Percentiles rank a stretch among this genome's conserved stretches.
phyloP scores from a whole-genome alignment of 768 basidiomycete genomes.

The Nevesoporus exiguus region DNA sequence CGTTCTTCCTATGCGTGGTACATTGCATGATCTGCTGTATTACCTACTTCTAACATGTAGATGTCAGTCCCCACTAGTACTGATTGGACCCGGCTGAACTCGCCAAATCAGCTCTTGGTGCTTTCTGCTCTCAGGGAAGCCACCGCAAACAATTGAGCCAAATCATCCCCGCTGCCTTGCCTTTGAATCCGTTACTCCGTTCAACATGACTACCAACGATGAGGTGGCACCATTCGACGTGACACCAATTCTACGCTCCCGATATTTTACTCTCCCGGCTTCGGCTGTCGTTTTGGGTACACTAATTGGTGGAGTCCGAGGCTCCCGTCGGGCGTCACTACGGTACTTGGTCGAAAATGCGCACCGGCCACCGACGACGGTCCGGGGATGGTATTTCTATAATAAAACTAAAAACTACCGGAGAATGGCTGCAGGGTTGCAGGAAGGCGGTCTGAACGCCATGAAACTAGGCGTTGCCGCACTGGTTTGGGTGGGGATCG shows the following conservation, averaged over 20 bases:
- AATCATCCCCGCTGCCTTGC: neutral
- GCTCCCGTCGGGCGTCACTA: constrained; percentile 65
- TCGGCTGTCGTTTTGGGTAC: constrained; percentile 59
- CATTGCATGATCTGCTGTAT: too few species aligned
- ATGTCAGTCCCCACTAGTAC: too few species aligned
- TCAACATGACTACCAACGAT: constrained; percentile 17
- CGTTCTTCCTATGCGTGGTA: neutral
- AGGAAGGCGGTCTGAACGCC: constrained; percentile 60
- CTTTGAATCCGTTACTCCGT: neutral
- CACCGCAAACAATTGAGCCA: neutral
- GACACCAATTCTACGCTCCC: constrained; percentile 36
- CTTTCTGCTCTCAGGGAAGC: neutral
- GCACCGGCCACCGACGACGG: constrained; percentile 79
- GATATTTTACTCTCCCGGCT: constrained; percentile 59
- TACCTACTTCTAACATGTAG: too few species aligned
- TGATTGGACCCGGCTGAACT: too few species aligned
- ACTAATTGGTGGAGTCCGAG: constrained; percentile 71
- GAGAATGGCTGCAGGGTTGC: constrained; percentile 69
- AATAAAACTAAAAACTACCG: constrained; percentile 94
- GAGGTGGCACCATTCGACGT: constrained; percentile 23
- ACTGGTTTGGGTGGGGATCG: constrained; percentile 46
- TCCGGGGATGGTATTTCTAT: constrained; percentile 94
- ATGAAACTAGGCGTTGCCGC: constrained; percentile 46
- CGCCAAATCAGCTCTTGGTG: too few species aligned
- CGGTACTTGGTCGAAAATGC: constrained; percentile 92